Base-by-base conservation (phyloP, 495 filamentous ascomycete species). In the Aspergillus indologenus region DNA sequence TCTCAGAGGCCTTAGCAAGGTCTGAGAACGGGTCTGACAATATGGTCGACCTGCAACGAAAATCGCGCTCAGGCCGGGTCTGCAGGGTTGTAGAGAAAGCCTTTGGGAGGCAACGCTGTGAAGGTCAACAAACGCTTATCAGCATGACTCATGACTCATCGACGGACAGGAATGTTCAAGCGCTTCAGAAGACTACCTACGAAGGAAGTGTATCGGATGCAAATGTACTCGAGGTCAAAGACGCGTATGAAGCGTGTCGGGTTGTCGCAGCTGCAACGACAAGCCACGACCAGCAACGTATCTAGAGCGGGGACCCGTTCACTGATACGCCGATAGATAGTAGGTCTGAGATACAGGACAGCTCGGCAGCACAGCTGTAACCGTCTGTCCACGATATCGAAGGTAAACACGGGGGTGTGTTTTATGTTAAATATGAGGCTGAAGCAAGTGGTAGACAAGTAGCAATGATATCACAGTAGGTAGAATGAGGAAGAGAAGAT, bases 1-100 rank as follows among this genome's bases (percentile, higher is more conserved):
- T 65, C 75, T 68, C 73, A 69, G 60, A 67, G 73, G 68, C 66
- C 67, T 68, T 34, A 31, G 24, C 26, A 54, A 67, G 72, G 72
- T 63, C 72, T 68, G 71, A 75, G 72, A 76, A 76, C 75, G 72
- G 57, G 51, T 57, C 56, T 53, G 45, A 57, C 61, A 26, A 60
- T 54, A 20, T 54, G 19, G 49, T 57, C 44, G 59, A 55, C 45
- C 34, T 26, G 31, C 48, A 52, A 50, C 18, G 22, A 50, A 43
- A 40, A 42, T 54, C 29, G 54, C 54, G 22, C 15, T 43, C 18
- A 40, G 12, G 34, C 26, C 26, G 34, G 34, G 12, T 40, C 34
- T 7, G n/a, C n/a, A 40, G 34, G 12, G 12, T 40, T 40, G 34
- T 29, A 23, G 48, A 51, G 48, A 9, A 19, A 31, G 18, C 5